Conservation (phyloP, 257 asterid genomes). For the Cinchona pubescens region DNA sequence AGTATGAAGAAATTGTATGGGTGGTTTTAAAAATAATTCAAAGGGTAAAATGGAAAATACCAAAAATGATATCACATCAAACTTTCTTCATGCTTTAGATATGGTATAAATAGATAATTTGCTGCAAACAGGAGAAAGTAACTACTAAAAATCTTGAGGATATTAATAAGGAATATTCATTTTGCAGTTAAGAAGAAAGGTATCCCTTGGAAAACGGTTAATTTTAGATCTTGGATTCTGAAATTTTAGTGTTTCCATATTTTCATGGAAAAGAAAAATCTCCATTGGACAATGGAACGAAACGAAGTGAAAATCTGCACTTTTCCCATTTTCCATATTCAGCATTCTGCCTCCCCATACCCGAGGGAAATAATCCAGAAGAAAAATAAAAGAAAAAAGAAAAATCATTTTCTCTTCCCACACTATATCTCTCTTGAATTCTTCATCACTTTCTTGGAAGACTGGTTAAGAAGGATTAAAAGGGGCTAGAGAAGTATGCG, state of each 20-base stretch:
- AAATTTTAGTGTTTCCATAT: neutral
- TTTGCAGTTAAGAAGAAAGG: neutral
- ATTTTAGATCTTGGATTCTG: neutral
- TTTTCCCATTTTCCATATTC: neutral
- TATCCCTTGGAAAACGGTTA: neutral
- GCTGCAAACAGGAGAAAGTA: no score
- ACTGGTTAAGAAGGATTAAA: neutral
- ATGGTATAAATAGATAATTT: no score
- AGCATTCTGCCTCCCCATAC: neutral
- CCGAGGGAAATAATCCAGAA: neutral
- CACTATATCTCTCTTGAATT: constrained; percentile 30
- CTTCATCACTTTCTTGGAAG: no score
- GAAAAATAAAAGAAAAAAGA: neutral
- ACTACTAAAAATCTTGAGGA: no score
- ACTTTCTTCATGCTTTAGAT: no score
- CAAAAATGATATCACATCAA: no score
- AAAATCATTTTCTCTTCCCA: constrained; percentile 38
- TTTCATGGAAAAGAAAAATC: neutral
- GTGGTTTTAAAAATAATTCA: no score
- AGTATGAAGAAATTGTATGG: no score
- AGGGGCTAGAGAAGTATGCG: neutral
- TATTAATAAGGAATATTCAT: neutral
- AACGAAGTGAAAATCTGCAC: neutral
- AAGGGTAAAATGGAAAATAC: no score
- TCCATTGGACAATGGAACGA: neutral